phyloP scores from a whole-genome alignment of 352 stramenopile species.

The Phytophthora pinifolia region DNA sequence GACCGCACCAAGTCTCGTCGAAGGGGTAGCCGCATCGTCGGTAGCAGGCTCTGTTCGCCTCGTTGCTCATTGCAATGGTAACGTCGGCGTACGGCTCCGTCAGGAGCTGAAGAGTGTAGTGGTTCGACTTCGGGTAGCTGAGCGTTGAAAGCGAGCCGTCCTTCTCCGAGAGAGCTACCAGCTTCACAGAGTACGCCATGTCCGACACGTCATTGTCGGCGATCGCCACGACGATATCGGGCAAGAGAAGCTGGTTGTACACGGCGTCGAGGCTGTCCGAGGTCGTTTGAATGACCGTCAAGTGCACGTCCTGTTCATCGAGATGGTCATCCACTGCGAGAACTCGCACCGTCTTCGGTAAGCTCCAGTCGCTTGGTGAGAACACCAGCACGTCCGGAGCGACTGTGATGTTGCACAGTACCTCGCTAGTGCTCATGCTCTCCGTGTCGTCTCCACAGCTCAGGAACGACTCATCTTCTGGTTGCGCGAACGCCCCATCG shows the following conservation, averaged over 20 bases:
- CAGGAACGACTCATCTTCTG: constrained; percentile 12
- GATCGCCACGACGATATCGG: constrained; percentile 63
- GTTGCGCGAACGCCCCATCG: constrained; percentile 8
- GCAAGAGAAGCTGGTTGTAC: constrained; percentile 60
- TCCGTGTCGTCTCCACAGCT: constrained; percentile 25
- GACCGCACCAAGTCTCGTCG: constrained; percentile 45
- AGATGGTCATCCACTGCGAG: constrained; percentile 67
- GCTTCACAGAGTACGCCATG: constrained; percentile 49
- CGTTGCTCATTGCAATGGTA: constrained; percentile 78
- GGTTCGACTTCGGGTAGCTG: constrained; percentile 24
- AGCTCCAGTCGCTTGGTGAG: constrained; percentile 51
- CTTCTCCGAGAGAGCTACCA: constrained; percentile 46
- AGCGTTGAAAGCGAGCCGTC: constrained; percentile 5
- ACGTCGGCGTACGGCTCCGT: constrained; percentile 75
- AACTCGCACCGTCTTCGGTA: constrained; percentile 68
- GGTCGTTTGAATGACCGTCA: constrained; percentile 49
- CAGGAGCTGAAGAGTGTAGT: constrained; percentile 50
- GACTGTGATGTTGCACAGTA: constrained; percentile 73
- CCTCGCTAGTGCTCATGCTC: constrained; percentile 13
- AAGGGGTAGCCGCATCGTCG: constrained; percentile 70
- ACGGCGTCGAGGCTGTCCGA: constrained; percentile 49
- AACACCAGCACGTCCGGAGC: constrained; percentile 52
- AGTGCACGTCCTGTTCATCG: constrained; percentile 66
- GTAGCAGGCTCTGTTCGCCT: constrained; percentile 62
- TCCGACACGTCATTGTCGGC: constrained; percentile 65